Evolutionary conservation across 2,329 filamentous ascomycete species (phyloP).

Genomic region (Curvularia lunata): DNA sequence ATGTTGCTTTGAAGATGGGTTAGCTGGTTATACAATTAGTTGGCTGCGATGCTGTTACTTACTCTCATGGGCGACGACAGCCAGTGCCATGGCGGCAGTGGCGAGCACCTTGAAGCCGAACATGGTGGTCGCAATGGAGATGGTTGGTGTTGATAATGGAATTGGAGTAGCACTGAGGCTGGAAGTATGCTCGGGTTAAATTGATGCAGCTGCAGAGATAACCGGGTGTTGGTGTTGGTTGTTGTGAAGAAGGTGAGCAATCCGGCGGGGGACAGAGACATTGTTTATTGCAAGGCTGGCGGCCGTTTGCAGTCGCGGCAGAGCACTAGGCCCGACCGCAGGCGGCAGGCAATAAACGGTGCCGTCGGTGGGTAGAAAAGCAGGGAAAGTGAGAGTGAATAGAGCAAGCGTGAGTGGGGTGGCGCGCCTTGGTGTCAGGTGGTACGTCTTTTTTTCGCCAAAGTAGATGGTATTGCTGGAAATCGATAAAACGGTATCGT

Average conservation of each 20-base stretch:
- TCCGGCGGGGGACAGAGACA: slow-evolving; percentile 6
- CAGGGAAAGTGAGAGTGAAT: slow-evolving; percentile 21
- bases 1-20: slow-evolving; percentile 12
- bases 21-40: too few species aligned
- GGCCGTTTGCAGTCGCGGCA: slow-evolving; percentile 15
- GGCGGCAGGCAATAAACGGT: slow-evolving; percentile 3
- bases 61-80: slow-evolving; percentile 29
- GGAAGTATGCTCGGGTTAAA: slow-evolving; percentile 28
- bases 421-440: slow-evolving; percentile 12
- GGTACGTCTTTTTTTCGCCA: slow-evolving; percentile 8
- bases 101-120: slow-evolving; percentile 35
- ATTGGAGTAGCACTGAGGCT: slow-evolving; percentile 27
- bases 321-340: slow-evolving; percentile 6
- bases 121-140: slow-evolving; percentile 30
- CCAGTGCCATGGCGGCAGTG: slow-evolving; percentile 27
- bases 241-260: slow-evolving; percentile 8
- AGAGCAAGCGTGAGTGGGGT: slow-evolving; percentile 13
- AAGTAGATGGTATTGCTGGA: neutral
- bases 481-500: slow-evolving; percentile 13
- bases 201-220: slow-evolving; percentile 35
- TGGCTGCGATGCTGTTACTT: slow-evolving; percentile 3
- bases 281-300: slow-evolving; percentile 17
- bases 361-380: neutral
- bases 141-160: slow-evolving; percentile 16
- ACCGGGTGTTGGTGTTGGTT: slow-evolving; percentile 12